Conservation (phyloP, 2,329 filamentous ascomycete genomes). For the Cladosporium oxysporum region DNA sequence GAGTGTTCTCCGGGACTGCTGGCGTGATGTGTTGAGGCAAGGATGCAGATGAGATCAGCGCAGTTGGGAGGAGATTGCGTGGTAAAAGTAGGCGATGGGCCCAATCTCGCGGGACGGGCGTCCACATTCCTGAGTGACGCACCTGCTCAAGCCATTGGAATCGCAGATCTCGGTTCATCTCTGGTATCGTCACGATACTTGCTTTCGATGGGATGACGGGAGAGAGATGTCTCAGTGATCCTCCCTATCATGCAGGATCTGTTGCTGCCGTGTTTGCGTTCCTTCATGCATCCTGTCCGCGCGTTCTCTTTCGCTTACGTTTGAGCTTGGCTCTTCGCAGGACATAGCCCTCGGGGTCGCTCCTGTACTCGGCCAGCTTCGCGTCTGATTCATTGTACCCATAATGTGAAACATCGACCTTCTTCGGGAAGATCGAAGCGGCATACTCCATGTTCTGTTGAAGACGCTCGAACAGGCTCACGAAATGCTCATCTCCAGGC, state of each 20-base stretch:
- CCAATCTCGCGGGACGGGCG: constrained; percentile 8
- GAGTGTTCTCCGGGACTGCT: not conserved
- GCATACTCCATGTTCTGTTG: not conserved
- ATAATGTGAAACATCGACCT: not conserved
- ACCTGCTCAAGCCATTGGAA: not conserved
- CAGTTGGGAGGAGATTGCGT: not conserved
- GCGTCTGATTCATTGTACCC: constrained; percentile 11
- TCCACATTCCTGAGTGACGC: constrained; percentile 13
- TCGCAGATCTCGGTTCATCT: not conserved
- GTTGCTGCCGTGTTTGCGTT: not conserved
- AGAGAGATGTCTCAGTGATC: not conserved
- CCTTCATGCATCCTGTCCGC: not conserved
- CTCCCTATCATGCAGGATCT: not conserved
- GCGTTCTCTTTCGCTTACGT: not conserved
- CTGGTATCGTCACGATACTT: not conserved
- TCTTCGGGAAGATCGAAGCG: not conserved
- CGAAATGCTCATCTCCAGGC: not conserved
- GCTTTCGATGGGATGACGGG: not conserved
- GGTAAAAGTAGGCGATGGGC: constrained; percentile 18
- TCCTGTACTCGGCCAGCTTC: not conserved
- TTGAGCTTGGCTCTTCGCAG: not conserved
- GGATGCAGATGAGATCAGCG: not conserved
- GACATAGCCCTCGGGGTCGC: not conserved
- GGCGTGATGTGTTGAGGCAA: not conserved
- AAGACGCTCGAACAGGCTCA: not conserved